phyloP scores from a whole-genome alignment of 257 asterid species.

The Capsicum chinense region DNA sequence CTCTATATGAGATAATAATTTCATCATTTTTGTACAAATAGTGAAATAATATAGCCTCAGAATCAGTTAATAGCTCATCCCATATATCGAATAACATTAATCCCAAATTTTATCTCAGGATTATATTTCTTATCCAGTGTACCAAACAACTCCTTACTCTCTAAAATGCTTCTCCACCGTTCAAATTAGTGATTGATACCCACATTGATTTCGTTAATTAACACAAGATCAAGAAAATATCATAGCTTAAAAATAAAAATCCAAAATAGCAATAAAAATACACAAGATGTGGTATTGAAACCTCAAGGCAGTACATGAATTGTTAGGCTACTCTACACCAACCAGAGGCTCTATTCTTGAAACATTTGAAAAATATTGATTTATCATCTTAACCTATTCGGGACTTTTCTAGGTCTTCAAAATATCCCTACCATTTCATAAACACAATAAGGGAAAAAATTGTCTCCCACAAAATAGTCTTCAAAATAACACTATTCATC shows the following conservation, averaged over 20 bases:
- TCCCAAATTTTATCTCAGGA: no score
- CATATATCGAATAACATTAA: no score
- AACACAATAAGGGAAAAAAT: background rate
- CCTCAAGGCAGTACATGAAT: background rate
- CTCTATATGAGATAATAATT: no score
- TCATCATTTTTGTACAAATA: no score
- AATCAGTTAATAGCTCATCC: no score
- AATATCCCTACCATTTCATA: background rate
- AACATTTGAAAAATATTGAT: background rate
- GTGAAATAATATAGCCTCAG: no score
- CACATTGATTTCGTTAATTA: background rate
- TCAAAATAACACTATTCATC: background rate
- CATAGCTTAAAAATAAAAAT: background rate
- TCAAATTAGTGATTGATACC: background rate
- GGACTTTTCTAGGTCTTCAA: background rate
- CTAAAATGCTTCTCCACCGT: background rate
- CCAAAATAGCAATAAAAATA: background rate
- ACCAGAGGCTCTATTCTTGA: slow-evolving; percentile 8
- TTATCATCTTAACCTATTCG: background rate
- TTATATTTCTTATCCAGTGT: no score
- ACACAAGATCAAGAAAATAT: background rate
- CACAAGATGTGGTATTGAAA: background rate
- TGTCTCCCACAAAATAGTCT: background rate
- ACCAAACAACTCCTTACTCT: background rate
- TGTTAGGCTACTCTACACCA: background rate